Conservation (phyloP, 2,329 filamentous ascomycete genomes). For the Akanthomyces uredinophilus region DNA sequence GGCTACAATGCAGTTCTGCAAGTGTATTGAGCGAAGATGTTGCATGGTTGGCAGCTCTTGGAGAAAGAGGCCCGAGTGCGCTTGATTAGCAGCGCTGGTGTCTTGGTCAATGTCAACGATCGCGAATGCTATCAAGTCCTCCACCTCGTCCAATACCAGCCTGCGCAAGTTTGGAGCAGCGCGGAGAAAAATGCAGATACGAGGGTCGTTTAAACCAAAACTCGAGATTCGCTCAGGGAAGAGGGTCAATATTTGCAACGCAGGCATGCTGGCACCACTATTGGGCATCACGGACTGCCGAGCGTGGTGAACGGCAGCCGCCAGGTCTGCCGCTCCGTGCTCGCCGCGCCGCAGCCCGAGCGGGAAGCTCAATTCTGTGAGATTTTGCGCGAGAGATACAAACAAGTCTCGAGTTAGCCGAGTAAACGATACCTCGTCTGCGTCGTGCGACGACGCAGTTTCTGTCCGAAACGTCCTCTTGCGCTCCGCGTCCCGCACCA, state of each 20-base stretch:
- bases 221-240: not conserved
- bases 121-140: not conserved
- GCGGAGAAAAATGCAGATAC: not conserved
- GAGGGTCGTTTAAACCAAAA: not conserved
- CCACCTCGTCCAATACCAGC: not conserved
- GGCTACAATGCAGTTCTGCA: not conserved
- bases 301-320: not conserved
- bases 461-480: not conserved
- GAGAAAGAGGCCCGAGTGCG: not conserved
- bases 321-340: not conserved
- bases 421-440: not conserved
- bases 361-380: not conserved
- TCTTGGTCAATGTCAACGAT: not conserved
- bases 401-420: not conserved
- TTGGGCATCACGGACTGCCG: not conserved
- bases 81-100: not conserved
- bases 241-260: not conserved
- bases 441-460: not conserved
- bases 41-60: not conserved
- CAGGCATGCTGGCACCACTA: not conserved
- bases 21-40: not conserved
- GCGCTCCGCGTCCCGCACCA: not conserved
- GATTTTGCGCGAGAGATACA: not conserved
- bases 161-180: not conserved
- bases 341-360: not conserved